These are phyloP conservation scores for Fraxinus dipetala DNA, from an alignment of 305 asterid species.

Conservation along the genomic window DNA sequence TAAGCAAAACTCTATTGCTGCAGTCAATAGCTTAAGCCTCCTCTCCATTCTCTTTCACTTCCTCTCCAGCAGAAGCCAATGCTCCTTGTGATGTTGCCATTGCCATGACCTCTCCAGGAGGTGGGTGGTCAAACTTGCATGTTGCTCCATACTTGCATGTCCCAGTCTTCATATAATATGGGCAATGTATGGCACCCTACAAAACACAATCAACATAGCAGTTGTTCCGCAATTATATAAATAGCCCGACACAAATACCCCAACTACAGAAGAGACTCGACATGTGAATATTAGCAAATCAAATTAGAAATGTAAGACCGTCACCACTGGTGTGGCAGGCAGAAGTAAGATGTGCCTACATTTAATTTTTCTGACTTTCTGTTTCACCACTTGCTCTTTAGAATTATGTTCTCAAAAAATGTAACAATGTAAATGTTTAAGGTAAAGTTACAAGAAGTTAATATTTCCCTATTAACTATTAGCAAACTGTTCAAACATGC, in stretches of 20 bases:
- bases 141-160: conserved; percentile 81
- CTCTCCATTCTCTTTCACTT: conserved; percentile 32
- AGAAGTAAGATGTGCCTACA: background rate
- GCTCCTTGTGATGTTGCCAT: conserved; percentile 29
- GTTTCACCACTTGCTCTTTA: background rate
- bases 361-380: background rate
- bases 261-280: background rate
- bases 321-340: background rate
- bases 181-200: conserved; percentile 87
- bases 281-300: background rate
- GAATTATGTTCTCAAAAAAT: background rate
- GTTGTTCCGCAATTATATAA: conserved; percentile 11
- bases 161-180: conserved; percentile 94
- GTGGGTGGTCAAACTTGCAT: conserved; percentile 93
- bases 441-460: background rate
- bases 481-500: background rate
- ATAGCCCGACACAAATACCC: background rate
- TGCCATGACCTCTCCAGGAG: conserved; percentile 87
- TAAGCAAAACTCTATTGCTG: background rate
- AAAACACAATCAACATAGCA: conserved; percentile 10
- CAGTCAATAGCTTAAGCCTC: conserved; percentile 23
- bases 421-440: background rate
- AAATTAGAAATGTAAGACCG: background rate
- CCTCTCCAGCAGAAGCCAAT: conserved; percentile 34
- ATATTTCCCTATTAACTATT: background rate